These are phyloP conservation scores for Xylariaceae sp. DNA, from an alignment of 2,329 filamentous ascomycete species.

Conservation along the genomic window DNA sequence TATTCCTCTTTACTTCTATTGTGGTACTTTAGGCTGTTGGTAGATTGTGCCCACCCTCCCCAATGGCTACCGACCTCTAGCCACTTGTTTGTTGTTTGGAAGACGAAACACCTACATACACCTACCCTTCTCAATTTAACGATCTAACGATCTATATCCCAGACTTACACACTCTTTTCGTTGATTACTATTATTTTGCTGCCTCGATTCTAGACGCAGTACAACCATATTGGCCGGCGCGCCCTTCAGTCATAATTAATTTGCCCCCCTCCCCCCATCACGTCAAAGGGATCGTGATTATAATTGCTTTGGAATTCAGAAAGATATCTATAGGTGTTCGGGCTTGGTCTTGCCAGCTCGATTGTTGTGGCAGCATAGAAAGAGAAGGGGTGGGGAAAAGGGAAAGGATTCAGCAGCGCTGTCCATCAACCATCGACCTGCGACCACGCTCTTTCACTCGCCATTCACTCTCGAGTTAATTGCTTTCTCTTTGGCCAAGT, in stretches of 20 bases:
- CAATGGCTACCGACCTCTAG: conserved; percentile 33
- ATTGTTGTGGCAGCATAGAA: conserved; percentile 17
- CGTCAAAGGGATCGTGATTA: conserved; percentile 7
- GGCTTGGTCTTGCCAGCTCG: conserved; percentile 3
- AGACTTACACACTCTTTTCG: conserved; percentile 18
- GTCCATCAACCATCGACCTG: conserved; percentile 41
- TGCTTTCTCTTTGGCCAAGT: conserved; percentile 11
- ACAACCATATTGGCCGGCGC: too few species aligned
- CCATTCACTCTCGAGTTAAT: conserved; percentile 25
- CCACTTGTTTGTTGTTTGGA: conserved; percentile 26
- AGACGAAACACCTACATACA: conserved; percentile 18
- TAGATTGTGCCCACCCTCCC: conserved; percentile 21
- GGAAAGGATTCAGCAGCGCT: conserved; percentile 57
- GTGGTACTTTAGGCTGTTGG: conserved; percentile 22
- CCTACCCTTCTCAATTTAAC: conserved; percentile 28
- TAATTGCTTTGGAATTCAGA: conserved; percentile 15
- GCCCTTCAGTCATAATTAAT: background rate
- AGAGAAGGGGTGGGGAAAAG: conserved; percentile 30
- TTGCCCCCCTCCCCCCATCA: background rate
- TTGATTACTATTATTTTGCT: conserved; percentile 24
- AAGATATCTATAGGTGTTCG: conserved; percentile 13
- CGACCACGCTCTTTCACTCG: conserved; percentile 32
- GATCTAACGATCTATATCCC: conserved; percentile 28
- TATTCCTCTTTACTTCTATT: conserved; percentile 25
- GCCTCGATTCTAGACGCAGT: conserved; percentile 5